A percentile compares a stretch with the other conserved stretches of the same genome.
Evolutionary conservation across 2,329 filamentous ascomycete genomes (phyloP).

Genomic region (Sarocladium oryzae): DNA sequence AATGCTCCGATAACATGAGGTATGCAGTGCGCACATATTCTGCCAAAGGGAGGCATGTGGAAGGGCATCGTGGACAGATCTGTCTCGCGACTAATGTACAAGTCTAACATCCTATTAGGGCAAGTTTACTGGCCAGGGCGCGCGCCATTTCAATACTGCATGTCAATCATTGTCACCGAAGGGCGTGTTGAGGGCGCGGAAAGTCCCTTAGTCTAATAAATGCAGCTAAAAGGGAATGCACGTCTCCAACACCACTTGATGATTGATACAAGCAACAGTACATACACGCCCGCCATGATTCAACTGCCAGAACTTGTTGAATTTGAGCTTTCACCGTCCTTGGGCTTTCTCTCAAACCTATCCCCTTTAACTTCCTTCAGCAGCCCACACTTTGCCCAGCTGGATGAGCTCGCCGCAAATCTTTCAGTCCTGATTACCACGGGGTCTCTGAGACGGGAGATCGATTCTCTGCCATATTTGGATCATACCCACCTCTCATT

Average conservation of each 20-base stretch:
- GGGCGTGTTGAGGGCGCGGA: slow-evolving; percentile 2
- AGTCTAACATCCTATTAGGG: background rate
- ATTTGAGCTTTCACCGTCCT: slow-evolving; percentile 18
- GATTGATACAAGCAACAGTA: background rate
- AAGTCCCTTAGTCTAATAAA: background rate
- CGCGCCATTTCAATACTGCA: background rate
- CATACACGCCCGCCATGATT: slow-evolving; percentile 10
- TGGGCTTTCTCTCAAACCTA: slow-evolving; percentile 19
- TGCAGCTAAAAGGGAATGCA: background rate
- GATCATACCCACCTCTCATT: slow-evolving; percentile 6
- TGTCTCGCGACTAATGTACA: background rate
- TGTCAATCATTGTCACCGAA: slow-evolving; percentile 4
- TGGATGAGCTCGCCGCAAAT: slow-evolving; percentile 10
- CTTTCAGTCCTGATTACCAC: slow-evolving; percentile 9
- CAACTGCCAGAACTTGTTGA: slow-evolving; percentile 20
- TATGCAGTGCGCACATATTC: background rate
- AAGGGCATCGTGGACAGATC: background rate
- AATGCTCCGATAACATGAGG: background rate
- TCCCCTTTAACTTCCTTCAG: slow-evolving; percentile 37
- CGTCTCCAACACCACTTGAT: slow-evolving; percentile 1
- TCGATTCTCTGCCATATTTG: slow-evolving; percentile 11
- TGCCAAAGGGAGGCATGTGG: background rate
- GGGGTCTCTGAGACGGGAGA: background rate
- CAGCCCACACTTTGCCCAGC: slow-evolving; percentile 31
- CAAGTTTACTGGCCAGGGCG: background rate